A percentile compares a stretch with the other conserved stretches of the same genome.
phyloP scores from a whole-genome alignment of 495 filamentous ascomycete species.

The Antarctomyces pellizariae region DNA sequence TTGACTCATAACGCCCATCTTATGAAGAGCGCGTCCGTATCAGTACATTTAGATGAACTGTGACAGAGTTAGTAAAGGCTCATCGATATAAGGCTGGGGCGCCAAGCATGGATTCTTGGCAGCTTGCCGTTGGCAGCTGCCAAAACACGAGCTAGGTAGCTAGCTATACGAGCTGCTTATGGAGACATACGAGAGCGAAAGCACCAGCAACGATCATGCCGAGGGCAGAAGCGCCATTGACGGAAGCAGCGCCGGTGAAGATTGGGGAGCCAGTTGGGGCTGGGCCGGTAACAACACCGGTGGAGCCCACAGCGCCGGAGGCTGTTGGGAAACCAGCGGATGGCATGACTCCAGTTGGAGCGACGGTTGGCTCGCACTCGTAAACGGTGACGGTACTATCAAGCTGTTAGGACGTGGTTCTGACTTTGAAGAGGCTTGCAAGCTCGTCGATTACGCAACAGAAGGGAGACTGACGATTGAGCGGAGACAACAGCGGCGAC shows the following conservation, averaged over 20 bases:
- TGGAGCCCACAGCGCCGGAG: conserved; percentile 6
- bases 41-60: no score
- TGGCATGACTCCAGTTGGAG: neutral
- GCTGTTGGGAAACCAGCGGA: conserved; percentile 6
- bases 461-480: conserved; percentile 6
- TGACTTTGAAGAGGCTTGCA: neutral
- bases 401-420: conserved; percentile 4
- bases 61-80: no score
- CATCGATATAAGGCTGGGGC: no score
- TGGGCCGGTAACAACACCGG: conserved; percentile 7
- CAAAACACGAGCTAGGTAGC: no score
- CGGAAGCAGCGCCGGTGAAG: conserved; percentile 10
- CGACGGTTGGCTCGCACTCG: conserved; percentile 5
- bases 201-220: conserved; percentile 10
- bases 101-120: no score
- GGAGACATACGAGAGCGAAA: conserved; percentile 10
- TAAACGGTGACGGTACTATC: conserved; percentile 11
- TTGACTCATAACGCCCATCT: no score
- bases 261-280: conserved; percentile 9
- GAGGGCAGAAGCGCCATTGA: conserved; percentile 9
- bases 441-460: neutral
- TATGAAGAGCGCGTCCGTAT: no score
- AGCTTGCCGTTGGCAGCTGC: no score
- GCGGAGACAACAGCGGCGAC: conserved; percentile 9
- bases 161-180: no score